Conservation (phyloP, 345 rosid genomes). For the Pistacia integerrima region DNA sequence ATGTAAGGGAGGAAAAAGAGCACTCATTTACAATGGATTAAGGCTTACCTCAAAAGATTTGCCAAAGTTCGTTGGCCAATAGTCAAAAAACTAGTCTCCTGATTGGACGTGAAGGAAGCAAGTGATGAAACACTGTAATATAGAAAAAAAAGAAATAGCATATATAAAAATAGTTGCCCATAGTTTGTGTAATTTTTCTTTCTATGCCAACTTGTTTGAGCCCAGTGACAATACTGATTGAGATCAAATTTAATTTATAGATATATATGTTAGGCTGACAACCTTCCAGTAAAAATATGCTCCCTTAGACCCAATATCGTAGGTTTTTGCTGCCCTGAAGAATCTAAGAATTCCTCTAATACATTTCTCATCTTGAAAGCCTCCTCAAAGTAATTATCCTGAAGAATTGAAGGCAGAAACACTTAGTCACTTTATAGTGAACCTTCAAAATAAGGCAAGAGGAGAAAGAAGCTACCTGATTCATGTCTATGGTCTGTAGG, state of each 20-base stretch:
- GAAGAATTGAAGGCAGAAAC: constrained; percentile 23
- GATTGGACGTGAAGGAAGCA: constrained; percentile 99
- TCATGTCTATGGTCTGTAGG: constrained; percentile 98
- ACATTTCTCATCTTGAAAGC: constrained; percentile 98
- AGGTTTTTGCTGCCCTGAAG: constrained; percentile 58
- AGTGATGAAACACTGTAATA: constrained; percentile 91
- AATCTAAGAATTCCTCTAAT: constrained; percentile 66
- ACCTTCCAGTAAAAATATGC: constrained; percentile 99
- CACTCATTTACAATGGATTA: not conserved
- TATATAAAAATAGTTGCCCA: not conserved
- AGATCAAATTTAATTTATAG: constrained; percentile 1
- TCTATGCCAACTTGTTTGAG: not conserved
- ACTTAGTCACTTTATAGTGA: constrained; percentile 4
- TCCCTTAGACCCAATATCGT: constrained; percentile 94
- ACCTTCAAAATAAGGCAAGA: not conserved
- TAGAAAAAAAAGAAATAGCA: not conserved
- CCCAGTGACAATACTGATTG: not conserved
- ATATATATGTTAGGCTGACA: too few relatives aligned
- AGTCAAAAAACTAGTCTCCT: constrained; percentile 95
- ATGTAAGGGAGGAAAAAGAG: not conserved
- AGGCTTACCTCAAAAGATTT: constrained; percentile 81
- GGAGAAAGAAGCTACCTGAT: constrained; percentile 56
- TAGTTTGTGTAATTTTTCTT: not conserved
- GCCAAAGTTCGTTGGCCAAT: constrained; percentile 96
- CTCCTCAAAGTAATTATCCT: constrained; percentile 99